Evolutionary conservation across 768 basidiomycete genomes (phyloP), one percentile per base, ranked within the genome.

Genomic region (Boletus vermiculosoides): DNA sequence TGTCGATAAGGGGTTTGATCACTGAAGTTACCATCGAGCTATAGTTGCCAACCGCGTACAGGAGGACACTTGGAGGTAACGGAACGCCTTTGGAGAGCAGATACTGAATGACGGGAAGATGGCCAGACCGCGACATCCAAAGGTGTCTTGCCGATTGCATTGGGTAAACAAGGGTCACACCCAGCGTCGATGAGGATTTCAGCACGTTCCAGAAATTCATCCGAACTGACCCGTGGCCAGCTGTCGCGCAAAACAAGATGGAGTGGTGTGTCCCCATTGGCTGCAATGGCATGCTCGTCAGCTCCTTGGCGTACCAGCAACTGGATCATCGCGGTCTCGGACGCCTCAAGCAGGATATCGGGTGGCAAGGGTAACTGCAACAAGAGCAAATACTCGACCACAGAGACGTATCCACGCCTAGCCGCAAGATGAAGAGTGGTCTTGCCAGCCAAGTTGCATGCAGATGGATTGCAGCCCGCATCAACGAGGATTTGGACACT

Each of bases 381-480:
- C 2, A 33, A 12, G 15, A 59, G 50, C 20, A 63, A n/a, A 30
- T 53, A 46, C 2, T 53, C 28, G 15, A 33, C 25, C 1, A 63
- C 3, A 3, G 54, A 39, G 5, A 45, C 0, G n/a, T 20, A 31
- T 33, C 51, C 51, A 5, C 1, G 0, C 10, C 1, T 5, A 8
- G 15, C 37, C 0, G 56, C 61, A n/a, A 37, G 23, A 12, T 55
- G 50, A 0, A 63, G 39, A 0, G 51, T 20, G 1, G 53, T 59
- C 20, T 46, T 6, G 3, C 47, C 44, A 18, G 12, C 18, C 0
- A 33, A 18, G 9, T 63, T 53, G 11, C 5, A 7, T 4, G 6
- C 2, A n/a, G 41, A 49, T 12, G 54, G 45, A 25, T 52, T n/a
- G 18, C 63, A 61, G 12, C 63, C 63, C 0, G 63, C 58, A 30